Percentiles rank a stretch among this genome's conserved stretches.
phyloP scores from a whole-genome alignment of 495 filamentous ascomycete species.

The Aspergillus bertholletiae region DNA sequence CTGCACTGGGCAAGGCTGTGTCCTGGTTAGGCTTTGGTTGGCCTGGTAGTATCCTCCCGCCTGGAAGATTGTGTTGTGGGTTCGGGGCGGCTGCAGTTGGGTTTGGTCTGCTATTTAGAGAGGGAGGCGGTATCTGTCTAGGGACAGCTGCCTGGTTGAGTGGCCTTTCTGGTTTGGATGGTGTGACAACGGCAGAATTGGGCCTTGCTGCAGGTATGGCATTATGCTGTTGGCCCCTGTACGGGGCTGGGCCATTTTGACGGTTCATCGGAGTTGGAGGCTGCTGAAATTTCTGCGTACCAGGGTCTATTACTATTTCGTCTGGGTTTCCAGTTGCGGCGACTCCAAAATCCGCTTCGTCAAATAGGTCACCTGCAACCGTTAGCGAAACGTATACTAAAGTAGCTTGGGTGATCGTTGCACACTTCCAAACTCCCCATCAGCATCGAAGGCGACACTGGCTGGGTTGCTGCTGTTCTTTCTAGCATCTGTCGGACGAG shows the following conservation, averaged over 20 bases:
- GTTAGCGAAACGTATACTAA: slow-evolving; percentile 17
- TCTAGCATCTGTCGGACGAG: slow-evolving; percentile 22
- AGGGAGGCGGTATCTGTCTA: slow-evolving; percentile 21
- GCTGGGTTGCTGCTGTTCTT: slow-evolving; percentile 15
- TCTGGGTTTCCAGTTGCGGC: slow-evolving; percentile 59
- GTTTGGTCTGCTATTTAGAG: slow-evolving; percentile 22
- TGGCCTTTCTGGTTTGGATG: slow-evolving; percentile 40
- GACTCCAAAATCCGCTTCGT: slow-evolving; percentile 69
- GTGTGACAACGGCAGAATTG: slow-evolving; percentile 31
- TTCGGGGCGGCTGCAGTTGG: slow-evolving; percentile 12
- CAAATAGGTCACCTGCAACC: slow-evolving; percentile 55
- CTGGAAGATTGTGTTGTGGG: slow-evolving; percentile 20
- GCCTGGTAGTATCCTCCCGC: slow-evolving; percentile 18
- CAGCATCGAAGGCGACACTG: slow-evolving; percentile 28
- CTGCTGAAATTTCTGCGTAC: slow-evolving; percentile 22
- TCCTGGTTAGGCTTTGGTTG: slow-evolving; percentile 15
- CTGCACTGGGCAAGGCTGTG: slow-evolving; percentile 6
- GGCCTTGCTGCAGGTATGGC: slow-evolving; percentile 14
- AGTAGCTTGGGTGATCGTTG: background rate
- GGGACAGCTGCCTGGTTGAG: slow-evolving; percentile 23
- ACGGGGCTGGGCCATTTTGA: slow-evolving; percentile 20
- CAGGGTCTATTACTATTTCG: slow-evolving; percentile 49
- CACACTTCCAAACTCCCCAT: slow-evolving; percentile 68
- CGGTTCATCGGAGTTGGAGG: slow-evolving; percentile 27
- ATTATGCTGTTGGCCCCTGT: slow-evolving; percentile 20